Base-by-base conservation (phyloP, 2,329 filamentous ascomycete species). In the Trichoderma sp. region DNA sequence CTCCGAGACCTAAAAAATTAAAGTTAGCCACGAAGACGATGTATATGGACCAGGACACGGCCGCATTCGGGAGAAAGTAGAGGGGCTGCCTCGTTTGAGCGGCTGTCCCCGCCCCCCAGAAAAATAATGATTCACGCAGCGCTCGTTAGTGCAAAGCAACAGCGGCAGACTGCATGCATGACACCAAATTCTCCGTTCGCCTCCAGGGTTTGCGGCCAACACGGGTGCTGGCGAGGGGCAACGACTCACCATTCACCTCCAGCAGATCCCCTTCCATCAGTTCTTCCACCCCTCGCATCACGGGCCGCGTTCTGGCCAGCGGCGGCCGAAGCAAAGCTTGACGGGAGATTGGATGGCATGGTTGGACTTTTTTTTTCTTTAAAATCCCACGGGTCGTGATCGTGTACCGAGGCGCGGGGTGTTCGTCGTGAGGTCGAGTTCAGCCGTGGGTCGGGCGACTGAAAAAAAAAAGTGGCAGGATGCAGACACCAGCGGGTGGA, bases 261-360 rank as follows among this genome's bases (percentile, higher is more conserved):
- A 73, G 82, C 82, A 79, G 79, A 80, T 73, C 83, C 84, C 73
- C 87, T 84, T 71, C 83, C 83, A 74, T 87, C 87, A 76, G 79
- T 83, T 81, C 86, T 88, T 78, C 84, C 87, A 81, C 80, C 81
- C 82, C 85, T 85, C 75, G 83, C 79, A 79, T 87, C 87, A 79
- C 85, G 87, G 81, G 79, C 89, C 78, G 84, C 82, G 75, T 86
- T 89, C 80, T 92, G 91, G 80, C 91, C 91, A 79, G 91, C 91
- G 74, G 91, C 91, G 76, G 91, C 91, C 78, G 91, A 93, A 79
- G 91, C 91, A 82, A 94, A 94, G 85, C 90, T 94, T 75, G 91
- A 93, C 76, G 91, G 89, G 80, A 93, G 87, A 83, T 91, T 90
- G 79, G 89, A 88, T 83, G 90, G 87, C 91, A 93, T 85, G 70